phyloP scores from a whole-genome alignment of 495 filamentous ascomycete species.

The Penicillium chermesinum region DNA sequence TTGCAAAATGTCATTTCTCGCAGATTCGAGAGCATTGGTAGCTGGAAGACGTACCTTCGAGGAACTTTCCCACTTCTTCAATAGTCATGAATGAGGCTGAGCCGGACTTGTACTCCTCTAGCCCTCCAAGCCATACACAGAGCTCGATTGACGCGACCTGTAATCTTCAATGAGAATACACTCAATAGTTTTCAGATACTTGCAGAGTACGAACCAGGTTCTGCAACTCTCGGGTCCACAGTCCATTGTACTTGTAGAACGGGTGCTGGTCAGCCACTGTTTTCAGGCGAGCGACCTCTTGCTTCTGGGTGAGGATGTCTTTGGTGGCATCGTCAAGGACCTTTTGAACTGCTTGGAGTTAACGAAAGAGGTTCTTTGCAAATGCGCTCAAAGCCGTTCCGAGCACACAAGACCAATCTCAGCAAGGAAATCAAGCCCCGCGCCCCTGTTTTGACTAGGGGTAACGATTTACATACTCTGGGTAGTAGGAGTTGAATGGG shows the following conservation, averaged over 20 bases:
- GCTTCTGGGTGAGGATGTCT: constrained; percentile 40
- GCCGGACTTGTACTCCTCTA: constrained; percentile 38
- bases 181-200: not conserved
- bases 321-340: constrained; percentile 39
- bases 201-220: constrained; percentile 54
- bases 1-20: not conserved
- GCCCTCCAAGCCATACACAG: constrained; percentile 71
- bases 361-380: not conserved
- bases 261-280: constrained; percentile 73
- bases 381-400: too few species aligned
- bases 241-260: constrained; percentile 90
- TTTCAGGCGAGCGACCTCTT: constrained; percentile 51
- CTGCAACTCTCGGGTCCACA: constrained; percentile 83
- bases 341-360: constrained; percentile 32
- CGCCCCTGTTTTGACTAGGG: too few species aligned
- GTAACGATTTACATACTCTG: constrained; percentile 72
- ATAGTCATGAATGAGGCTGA: constrained; percentile 66
- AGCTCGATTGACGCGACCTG: constrained; percentile 64
- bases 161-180: constrained; percentile 3
- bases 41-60: constrained; percentile 54
- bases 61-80: constrained; percentile 74
- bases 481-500: constrained; percentile 77
- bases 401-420: too few species aligned
- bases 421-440: too few species aligned
- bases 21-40: not conserved